Evolutionary conservation across 2,329 filamentous ascomycete species (phyloP).

Genomic region (Penicillium expansum): DNA sequence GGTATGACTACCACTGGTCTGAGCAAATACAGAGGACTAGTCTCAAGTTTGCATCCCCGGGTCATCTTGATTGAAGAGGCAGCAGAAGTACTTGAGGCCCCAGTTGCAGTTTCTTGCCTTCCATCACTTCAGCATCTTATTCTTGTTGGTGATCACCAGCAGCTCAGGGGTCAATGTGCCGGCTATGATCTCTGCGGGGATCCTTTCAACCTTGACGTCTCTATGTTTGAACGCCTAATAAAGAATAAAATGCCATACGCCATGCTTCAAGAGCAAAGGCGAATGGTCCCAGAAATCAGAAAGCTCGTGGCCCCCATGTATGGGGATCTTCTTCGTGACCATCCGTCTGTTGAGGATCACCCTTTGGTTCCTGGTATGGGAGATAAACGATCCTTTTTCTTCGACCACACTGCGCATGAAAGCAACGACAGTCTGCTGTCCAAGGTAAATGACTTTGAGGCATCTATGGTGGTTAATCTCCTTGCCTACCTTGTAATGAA

Average conservation of each 20-base stretch:
- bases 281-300: conserved; percentile 69
- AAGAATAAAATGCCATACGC: conserved; percentile 61
- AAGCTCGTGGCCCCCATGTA: conserved; percentile 63
- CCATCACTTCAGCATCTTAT: conserved; percentile 63
- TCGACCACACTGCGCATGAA: conserved; percentile 65
- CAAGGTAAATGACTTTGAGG: conserved; percentile 68
- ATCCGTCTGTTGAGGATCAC: conserved; percentile 55
- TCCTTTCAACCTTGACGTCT: conserved; percentile 68
- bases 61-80: conserved; percentile 76
- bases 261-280: conserved; percentile 65
- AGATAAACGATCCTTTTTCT: conserved; percentile 58
- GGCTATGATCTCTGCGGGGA: conserved; percentile 56
- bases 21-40: conserved; percentile 71
- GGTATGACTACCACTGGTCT: conserved; percentile 77
- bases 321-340: conserved; percentile 53
- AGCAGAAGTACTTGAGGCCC: conserved; percentile 65
- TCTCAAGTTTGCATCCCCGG: conserved; percentile 64
- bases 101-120: conserved; percentile 59
- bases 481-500: conserved; percentile 70
- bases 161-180: conserved; percentile 67
- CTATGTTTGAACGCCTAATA: conserved; percentile 78
- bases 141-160: conserved; percentile 76
- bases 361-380: conserved; percentile 63
- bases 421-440: conserved; percentile 61
- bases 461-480: conserved; percentile 71